Base-by-base conservation (phyloP, 768 basidiomycete genomes). In the Suillus alpinus region DNA sequence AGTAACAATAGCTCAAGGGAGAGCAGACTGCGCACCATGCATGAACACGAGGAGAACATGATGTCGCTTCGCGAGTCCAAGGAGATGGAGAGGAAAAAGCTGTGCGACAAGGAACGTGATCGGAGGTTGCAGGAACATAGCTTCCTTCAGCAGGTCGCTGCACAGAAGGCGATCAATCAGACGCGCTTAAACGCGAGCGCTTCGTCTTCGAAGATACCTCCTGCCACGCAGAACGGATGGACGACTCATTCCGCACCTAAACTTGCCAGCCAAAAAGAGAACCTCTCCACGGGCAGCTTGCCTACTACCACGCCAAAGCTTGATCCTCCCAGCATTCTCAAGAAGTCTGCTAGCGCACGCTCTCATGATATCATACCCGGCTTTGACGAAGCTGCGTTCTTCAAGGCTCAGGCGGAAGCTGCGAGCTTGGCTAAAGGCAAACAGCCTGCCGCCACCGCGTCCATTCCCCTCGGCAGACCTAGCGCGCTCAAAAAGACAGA, bases 21-120 rank as follows among this genome's bases (percentile, higher is more conserved):
- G 58, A 67, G 64, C 46, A 67, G 70, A 49, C 63, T 71, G 3
- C 65, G 67, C 5, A 70, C 67, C 10, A 65, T 73, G 3, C 73
- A 73, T 57, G 72, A 68, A 32, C 73, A 73, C 58, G 73, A 73
- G 53, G 53, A 71, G 41, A 67, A 59, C 60, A 73, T 73, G 72
- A 68, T 73, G 66, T 67, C 59, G 8, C 69, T 73, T 31, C 71
- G 72, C 36, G 72, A 75, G 18, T 70, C 69, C 7, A 73, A 73
- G 60, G 72, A 73, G 43, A 64, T 70, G 14, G 68, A 71, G 13
- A 70, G 73, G 37, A 73, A 73, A 65, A 67, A 52, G 36, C 70
- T 68, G 9, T 73, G 70, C 6, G 68, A 66, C 0, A 63, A 68
- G 57, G 72, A 73, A 31, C 68, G 72, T 0, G 73, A 73, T 13